Percentiles rank a stretch among this genome's conserved stretches.
Evolutionary conservation across 768 basidiomycete genomes (phyloP).

Genomic region (Lentinula detonsa): DNA sequence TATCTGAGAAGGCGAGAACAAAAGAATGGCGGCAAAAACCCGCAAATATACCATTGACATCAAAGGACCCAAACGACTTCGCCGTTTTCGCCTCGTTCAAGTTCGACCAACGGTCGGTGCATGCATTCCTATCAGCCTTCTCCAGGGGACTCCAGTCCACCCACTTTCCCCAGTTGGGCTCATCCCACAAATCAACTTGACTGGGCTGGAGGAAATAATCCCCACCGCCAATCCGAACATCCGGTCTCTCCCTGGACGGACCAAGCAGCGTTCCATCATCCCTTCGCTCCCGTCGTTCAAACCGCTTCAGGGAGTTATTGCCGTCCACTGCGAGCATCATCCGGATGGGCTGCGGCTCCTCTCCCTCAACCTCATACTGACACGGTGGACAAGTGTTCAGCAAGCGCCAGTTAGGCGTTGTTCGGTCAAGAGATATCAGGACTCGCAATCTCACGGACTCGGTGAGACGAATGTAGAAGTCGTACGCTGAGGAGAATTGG

Average conservation of each 20-base stretch:
- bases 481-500: slow-evolving; percentile 19
- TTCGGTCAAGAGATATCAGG: slow-evolving; percentile 13
- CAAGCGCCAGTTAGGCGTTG: slow-evolving; percentile 18
- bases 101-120: slow-evolving; percentile 13
- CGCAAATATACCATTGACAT: slow-evolving; percentile 17
- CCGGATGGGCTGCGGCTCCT: too few species aligned
- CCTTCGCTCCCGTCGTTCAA: too few species aligned
- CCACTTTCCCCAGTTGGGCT: neutral
- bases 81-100: slow-evolving; percentile 7
- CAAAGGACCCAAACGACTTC: slow-evolving; percentile 12
- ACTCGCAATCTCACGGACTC: slow-evolving; percentile 10
- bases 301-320: too few species aligned
- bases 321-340: too few species aligned
- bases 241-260: slow-evolving; percentile 8
- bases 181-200: slow-evolving; percentile 17
- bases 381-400: slow-evolving; percentile 22
- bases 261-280: neutral
- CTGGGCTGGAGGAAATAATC: slow-evolving; percentile 16
- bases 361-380: slow-evolving; percentile 13
- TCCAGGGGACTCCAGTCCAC: too few species aligned
- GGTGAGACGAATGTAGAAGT: slow-evolving; percentile 18
- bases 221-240: slow-evolving; percentile 7
- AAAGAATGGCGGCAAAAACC: slow-evolving; percentile 18
- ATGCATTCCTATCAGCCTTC: neutral
- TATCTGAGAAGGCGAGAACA: slow-evolving; percentile 15